phyloP scores from a whole-genome alignment of 202 grass and related monocot genomes.

The Eragrostis tef region DNA sequence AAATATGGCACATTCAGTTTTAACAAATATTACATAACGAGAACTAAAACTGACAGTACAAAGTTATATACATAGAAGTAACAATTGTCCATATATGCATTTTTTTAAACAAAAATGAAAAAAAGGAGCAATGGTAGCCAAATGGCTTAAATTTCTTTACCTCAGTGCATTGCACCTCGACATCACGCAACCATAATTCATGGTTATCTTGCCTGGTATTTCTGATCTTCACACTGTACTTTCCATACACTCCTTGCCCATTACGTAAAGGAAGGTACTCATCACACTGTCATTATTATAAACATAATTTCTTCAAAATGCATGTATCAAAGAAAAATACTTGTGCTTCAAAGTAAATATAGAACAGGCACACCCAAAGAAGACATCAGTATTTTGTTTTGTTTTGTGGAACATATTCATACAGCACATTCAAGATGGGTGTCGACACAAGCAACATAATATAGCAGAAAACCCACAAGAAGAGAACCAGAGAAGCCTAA shows the following conservation, averaged over 20 bases:
- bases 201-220: slow-evolving; percentile 47
- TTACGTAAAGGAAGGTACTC: slow-evolving; percentile 69
- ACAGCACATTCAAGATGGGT: slow-evolving; percentile 1
- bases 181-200: slow-evolving; percentile 66
- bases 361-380: not conserved
- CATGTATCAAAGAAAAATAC: slow-evolving; percentile 33
- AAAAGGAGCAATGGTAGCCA: slow-evolving; percentile 22
- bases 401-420: slow-evolving; percentile 19
- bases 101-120: not conserved
- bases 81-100: not conserved
- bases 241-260: slow-evolving; percentile 60
- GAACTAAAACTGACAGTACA: not conserved
- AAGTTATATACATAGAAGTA: slow-evolving; percentile 29
- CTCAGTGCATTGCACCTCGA: slow-evolving; percentile 67
- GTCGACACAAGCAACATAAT: not conserved
- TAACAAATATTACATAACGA: slow-evolving; percentile 14
- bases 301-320: slow-evolving; percentile 22
- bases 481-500: not conserved
- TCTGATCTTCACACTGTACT: slow-evolving; percentile 59
- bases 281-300: slow-evolving; percentile 76
- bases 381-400: slow-evolving; percentile 9
- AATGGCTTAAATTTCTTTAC: slow-evolving; percentile 48
- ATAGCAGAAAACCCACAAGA: not conserved
- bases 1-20: slow-evolving; percentile 15
- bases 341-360: slow-evolving; percentile 29